phyloP scores from a whole-genome alignment of 1,139 yeast genomes.

The Blastobotrys serpentis region DNA sequence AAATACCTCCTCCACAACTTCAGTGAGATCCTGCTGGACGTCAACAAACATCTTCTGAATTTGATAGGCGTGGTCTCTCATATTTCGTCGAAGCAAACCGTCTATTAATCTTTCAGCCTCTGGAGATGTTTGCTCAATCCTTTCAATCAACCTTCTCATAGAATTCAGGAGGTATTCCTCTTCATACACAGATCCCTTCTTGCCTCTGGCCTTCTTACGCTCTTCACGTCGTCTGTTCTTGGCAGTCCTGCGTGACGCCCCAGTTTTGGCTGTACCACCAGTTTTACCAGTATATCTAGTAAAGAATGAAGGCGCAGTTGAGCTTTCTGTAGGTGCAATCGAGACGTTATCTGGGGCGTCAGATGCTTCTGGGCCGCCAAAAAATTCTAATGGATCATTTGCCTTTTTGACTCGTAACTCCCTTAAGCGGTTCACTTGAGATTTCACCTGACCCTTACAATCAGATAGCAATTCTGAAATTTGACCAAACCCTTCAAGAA shows the following conservation, averaged over 20 bases:
- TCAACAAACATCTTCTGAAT: slow-evolving; percentile 69
- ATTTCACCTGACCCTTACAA: slow-evolving; percentile 77
- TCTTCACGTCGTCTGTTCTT: slow-evolving; percentile 94
- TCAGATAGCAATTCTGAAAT: slow-evolving; percentile 89
- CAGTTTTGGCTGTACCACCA: slow-evolving; percentile 92
- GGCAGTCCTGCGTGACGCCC: slow-evolving; percentile 87
- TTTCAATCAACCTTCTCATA: slow-evolving; percentile 80
- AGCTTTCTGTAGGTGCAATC: slow-evolving; percentile 90
- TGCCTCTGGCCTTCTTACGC: slow-evolving; percentile 92
- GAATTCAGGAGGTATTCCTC: slow-evolving; percentile 92
- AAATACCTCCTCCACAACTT: slow-evolving; percentile 71
- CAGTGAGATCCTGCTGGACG: slow-evolving; percentile 53
- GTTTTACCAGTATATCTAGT: slow-evolving; percentile 97
- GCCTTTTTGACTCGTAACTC: slow-evolving; percentile 81
- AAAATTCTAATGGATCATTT: slow-evolving; percentile 82
- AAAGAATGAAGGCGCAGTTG: slow-evolving; percentile 88
- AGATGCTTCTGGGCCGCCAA: slow-evolving; percentile 46
- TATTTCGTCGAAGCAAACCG: slow-evolving; percentile 68
- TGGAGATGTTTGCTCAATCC: slow-evolving; percentile 68
- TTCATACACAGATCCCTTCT: slow-evolving; percentile 95
- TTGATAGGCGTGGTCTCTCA: slow-evolving; percentile 78
- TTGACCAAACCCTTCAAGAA: slow-evolving; percentile 84
- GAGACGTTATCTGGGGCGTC: slow-evolving; percentile 91
- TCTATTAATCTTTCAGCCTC: slow-evolving; percentile 76
- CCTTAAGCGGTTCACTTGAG: slow-evolving; percentile 80